Base-by-base conservation (phyloP, 1,139 yeast species). In the Diutina ranongensis region DNA sequence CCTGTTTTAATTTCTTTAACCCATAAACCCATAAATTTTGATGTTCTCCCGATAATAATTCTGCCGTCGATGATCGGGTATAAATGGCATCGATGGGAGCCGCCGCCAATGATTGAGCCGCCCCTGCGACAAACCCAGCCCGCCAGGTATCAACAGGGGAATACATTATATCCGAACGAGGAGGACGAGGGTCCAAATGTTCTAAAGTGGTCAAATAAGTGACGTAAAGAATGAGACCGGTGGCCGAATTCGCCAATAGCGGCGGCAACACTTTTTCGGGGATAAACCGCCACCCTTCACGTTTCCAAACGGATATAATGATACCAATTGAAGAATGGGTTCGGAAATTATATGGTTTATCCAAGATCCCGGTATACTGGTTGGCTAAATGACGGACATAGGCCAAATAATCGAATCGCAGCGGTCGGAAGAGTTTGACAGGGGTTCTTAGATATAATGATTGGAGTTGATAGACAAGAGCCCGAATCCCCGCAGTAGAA, bases 41-140 rank as follows among this genome's bases (percentile, higher is more conserved):
- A 58, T 84, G 85, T 35, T 74, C 70, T 4, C 88, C 86, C 47
- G 72, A 72, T 22, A 87, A 62, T 51, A 87, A 65, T 53, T 86
- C 95, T 4, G 83, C 74, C 1, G 87, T 83, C 1, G 80, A 72
- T 57, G 88, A 84, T 53, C 97, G 70, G 1, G 95, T 78, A 55
- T 83, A 85, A 7, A 89, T 80, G 8, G 97, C 96, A 62, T 89
- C 97, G 2, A 89, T 74, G 0, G 97, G 97, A 1, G 97, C 94
- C 1, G 96, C 95, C 1, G 88, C 92, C n/a, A 86, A 64, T 16
- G 95, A 83, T 55, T 92, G 96, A 13, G 80, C 78, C 0, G 81
- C 78, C 1, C 97, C 97, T 0, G 97, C 97, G 0, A 85, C 54
- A 49, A 81, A 79, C 0, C 97, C 97, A 0, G 96, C 87, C 46